These are phyloP conservation scores for Chalaropsis ovoidea DNA, from an alignment of 2,329 filamentous ascomycete genomes.

Conservation along the genomic window DNA sequence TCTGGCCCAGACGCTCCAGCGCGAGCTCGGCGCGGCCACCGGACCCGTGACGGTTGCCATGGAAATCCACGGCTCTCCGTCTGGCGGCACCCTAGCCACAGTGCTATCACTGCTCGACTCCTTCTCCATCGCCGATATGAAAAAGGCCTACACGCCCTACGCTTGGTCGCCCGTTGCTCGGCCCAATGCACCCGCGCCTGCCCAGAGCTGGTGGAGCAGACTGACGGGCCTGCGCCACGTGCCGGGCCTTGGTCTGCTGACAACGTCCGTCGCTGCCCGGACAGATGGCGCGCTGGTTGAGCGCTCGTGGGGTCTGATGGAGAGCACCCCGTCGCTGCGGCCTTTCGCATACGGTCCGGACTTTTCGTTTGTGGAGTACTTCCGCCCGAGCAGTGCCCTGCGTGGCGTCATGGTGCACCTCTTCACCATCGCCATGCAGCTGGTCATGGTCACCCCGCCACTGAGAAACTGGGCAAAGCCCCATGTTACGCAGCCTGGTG, in stretches of 20 bases:
- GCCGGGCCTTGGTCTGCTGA: slow-evolving; percentile 46
- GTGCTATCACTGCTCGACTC: slow-evolving; percentile 49
- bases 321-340: slow-evolving; percentile 37
- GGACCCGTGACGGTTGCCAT: slow-evolving; percentile 46
- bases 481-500: slow-evolving; percentile 44
- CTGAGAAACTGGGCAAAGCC: slow-evolving; percentile 38
- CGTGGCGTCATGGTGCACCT: slow-evolving; percentile 44
- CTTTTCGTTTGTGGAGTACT: slow-evolving; percentile 49
- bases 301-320: slow-evolving; percentile 52
- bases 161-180: slow-evolving; percentile 48
- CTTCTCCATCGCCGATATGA: slow-evolving; percentile 42
- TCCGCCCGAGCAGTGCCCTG: slow-evolving; percentile 42
- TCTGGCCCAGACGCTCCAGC: slow-evolving; percentile 42
- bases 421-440: slow-evolving; percentile 35
- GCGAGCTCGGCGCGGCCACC: slow-evolving; percentile 41
- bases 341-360: slow-evolving; percentile 49
- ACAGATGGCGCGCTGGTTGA: slow-evolving; percentile 49
- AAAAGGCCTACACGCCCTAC: slow-evolving; percentile 41
- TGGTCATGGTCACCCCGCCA: slow-evolving; percentile 40
- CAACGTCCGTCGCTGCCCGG: slow-evolving; percentile 41
- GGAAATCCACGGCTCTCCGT: slow-evolving; percentile 41
- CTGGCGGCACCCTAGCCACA: slow-evolving; percentile 60
- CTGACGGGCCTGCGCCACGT: slow-evolving; percentile 43
- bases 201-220: slow-evolving; percentile 36
- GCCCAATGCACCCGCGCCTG: slow-evolving; percentile 30